Base-by-base conservation (phyloP, 768 basidiomycete species). In the Dacryopinax primogenitus region DNA sequence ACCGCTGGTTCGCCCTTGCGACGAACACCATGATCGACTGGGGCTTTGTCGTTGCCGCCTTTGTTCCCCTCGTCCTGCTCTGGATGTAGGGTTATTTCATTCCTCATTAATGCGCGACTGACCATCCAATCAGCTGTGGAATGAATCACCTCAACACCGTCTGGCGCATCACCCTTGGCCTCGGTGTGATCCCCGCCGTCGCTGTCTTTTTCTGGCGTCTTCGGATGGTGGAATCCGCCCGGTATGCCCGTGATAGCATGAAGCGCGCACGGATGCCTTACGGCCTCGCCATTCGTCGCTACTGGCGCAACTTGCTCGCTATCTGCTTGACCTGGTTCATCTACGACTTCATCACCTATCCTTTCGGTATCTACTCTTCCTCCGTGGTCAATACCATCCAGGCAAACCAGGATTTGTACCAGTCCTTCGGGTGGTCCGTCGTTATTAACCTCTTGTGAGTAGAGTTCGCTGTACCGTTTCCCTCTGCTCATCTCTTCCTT, bases 21-120 rank as follows among this genome's bases (percentile, higher is more conserved):
- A 95, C 93, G 7, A 96, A 92, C 91, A 74, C 71, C 82, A 92
- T 92, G 92, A 90, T 92, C 69, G 92, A 74, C 63, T 69, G 73
- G 62, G 75, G 74, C 72, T 76, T 91, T 72, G 89, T 90, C 41
- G 71, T 92, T 58, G 77, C 86, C 6, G 79, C 88, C 12, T 92
- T 93, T 68, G 86, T 90, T 2, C 90, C 91, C 15, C 79, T 94
- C 3, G 87, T 94, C 30, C 78, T 92, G 33, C 89, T 84, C 71
- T 92, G 90, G 92, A 94, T 94, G 86, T 89, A 67, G 47, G 86
- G n/a, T n/a, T n/a, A n/a, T 76, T 21, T 58, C 21, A n/a, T 47
- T 68, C 51, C 26, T 30, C 30, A 9, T 23, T 1, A 7, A 23
- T 4, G 26, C 37, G 3, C 7, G 15, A 41, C 41, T 65, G 23